phyloP scores from a whole-genome alignment of 768 basidiomycete genomes.

The Pulveroboletus sp. region DNA sequence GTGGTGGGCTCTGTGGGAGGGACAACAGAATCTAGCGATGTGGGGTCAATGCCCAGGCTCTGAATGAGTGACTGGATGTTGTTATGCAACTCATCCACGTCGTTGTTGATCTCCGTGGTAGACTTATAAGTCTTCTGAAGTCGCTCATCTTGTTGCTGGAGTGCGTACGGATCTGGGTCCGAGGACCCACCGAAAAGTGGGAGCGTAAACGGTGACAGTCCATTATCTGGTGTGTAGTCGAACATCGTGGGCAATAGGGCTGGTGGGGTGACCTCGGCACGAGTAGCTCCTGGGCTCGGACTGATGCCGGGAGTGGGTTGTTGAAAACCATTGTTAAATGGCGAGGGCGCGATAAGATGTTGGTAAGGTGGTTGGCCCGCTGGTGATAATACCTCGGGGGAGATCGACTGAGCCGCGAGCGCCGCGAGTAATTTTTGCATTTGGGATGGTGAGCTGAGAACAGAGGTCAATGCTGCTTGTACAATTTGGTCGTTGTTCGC shows the following conservation, averaged over 20 bases:
- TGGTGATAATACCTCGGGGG: conserved; percentile 20
- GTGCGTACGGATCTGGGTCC: conserved; percentile 29
- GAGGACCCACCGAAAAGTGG: conserved; percentile 23
- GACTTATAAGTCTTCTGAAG: conserved; percentile 56
- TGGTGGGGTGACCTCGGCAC: conserved; percentile 8
- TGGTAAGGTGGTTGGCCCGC: conserved; percentile 15
- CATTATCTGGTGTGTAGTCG: conserved; percentile 20
- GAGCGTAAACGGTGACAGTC: conserved; percentile 21
- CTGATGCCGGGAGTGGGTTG: conserved; percentile 2
- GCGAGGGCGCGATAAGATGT: conserved; percentile 27
- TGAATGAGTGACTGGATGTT: conserved; percentile 71
- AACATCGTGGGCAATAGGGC: conserved; percentile 16
- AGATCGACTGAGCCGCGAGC: conserved; percentile 29
- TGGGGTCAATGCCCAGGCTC: conserved; percentile 61
- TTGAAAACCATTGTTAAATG: conserved; percentile 19
- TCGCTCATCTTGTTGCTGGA: conserved; percentile 37
- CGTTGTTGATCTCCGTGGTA: conserved; percentile 61
- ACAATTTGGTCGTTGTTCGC: conserved; percentile 42
- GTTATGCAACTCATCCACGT: conserved; percentile 64
- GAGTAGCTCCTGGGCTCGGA: not conserved
- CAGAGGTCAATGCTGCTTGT: conserved; percentile 47
- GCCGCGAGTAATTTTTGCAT: conserved; percentile 54
- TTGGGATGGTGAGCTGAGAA: conserved; percentile 47
- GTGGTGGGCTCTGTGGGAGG: conserved; percentile 5
- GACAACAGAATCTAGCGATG: conserved; percentile 12